phyloP scores from a whole-genome alignment of 192 early-diverging fungal species.

The Backusella circina region DNA sequence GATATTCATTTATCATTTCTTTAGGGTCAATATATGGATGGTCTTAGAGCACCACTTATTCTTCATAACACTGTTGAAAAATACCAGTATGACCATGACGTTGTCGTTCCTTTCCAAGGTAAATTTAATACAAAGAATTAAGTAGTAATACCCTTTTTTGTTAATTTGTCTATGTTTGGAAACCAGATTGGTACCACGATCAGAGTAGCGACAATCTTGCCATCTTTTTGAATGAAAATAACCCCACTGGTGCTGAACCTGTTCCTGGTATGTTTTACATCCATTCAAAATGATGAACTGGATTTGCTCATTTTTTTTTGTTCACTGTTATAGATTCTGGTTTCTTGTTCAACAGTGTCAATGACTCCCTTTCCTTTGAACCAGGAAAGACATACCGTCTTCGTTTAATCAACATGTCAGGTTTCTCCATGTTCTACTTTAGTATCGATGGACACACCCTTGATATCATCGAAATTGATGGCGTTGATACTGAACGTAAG shows the following conservation, averaged over 20 bases:
- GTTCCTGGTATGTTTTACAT: conserved; percentile 42
- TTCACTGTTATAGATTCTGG: conserved; percentile 36
- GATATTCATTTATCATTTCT: neutral
- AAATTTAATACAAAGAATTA: conserved; percentile 9
- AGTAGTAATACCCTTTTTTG: conserved; percentile 6
- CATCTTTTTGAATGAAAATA: conserved; percentile 61
- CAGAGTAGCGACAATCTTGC: conserved; percentile 45
- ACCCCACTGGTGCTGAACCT: conserved; percentile 76
- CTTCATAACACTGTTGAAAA: conserved; percentile 39
- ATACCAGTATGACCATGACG: conserved; percentile 67
- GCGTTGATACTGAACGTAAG: conserved; percentile 55
- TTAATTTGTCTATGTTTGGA: conserved; percentile 1
- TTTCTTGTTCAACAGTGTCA: conserved; percentile 49
- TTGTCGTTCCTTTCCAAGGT: conserved; percentile 59
- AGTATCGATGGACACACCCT: conserved; percentile 67
- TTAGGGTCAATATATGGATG: conserved; percentile 39
- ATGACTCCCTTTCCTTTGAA: conserved; percentile 43
- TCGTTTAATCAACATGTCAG: conserved; percentile 74
- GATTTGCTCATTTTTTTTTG: neutral
- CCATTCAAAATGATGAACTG: neutral
- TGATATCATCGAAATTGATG: conserved; percentile 71
- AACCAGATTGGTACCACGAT: conserved; percentile 55
- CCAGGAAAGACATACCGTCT: conserved; percentile 75
- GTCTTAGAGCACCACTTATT: conserved; percentile 35
- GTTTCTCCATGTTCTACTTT: conserved; percentile 59